Percentiles rank a stretch among this genome's conserved stretches.
Evolutionary conservation across 371 early-diverging fungal genomes (phyloP).

Genomic region (Sporodiniella umbellata): DNA sequence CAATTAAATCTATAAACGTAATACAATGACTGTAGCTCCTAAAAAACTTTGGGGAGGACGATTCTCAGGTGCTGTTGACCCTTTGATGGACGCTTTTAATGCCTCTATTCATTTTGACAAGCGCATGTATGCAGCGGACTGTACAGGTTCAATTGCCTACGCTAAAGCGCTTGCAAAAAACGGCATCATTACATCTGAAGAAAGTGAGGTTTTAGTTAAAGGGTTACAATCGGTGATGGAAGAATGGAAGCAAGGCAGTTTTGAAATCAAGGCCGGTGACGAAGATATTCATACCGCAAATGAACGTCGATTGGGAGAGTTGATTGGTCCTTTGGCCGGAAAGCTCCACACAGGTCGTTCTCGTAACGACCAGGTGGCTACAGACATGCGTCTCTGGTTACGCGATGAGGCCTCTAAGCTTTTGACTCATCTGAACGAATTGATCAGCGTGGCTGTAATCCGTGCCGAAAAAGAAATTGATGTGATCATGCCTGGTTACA

Average conservation of each 20-base stretch:
- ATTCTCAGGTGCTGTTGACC: constrained; percentile 88
- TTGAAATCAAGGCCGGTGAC: constrained; percentile 77
- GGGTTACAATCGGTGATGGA: constrained; percentile 75
- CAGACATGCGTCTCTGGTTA: constrained; percentile 95
- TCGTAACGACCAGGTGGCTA: constrained; percentile 97
- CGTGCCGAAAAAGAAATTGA: constrained; percentile 88
- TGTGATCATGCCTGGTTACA: constrained; percentile 96
- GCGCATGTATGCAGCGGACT: constrained; percentile 88
- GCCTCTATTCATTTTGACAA: constrained; percentile 92
- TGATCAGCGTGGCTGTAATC: constrained; percentile 68
- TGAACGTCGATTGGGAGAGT: constrained; percentile 91
- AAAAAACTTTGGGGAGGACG: constrained; percentile 84
- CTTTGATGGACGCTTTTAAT: constrained; percentile 95
- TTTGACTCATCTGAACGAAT: constrained; percentile 62
- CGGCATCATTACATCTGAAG: constrained; percentile 74
- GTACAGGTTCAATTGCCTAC: constrained; percentile 88
- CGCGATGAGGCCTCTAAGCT: constrained; percentile 73
- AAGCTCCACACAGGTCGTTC: constrained; percentile 96
- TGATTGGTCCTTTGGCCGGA: constrained; percentile 90
- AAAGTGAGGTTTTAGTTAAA: constrained; percentile 64
- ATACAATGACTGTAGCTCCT: constrained; percentile 22
- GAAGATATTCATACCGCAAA: constrained; percentile 99
- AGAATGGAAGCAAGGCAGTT: constrained; percentile 83
- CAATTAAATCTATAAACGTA: too few relatives aligned
- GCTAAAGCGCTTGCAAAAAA: constrained; percentile 77